Percentiles rank a stretch among this genome's conserved stretches.
Evolutionary conservation across 2,329 filamentous ascomycete genomes (phyloP).

Genomic region (Bipolaris gigantea): DNA sequence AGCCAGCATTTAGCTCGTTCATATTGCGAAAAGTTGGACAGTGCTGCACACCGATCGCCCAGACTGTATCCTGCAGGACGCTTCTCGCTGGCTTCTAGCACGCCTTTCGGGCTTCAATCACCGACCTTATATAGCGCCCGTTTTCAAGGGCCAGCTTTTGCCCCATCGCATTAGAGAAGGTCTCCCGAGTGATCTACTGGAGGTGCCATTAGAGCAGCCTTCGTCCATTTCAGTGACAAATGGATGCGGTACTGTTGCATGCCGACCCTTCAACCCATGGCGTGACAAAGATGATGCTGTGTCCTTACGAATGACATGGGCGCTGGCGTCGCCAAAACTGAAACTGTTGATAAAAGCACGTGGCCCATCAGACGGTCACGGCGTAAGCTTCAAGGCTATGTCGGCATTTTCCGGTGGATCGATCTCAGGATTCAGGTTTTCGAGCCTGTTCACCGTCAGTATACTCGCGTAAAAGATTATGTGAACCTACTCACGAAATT

Average conservation of each 20-base stretch:
- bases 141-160: not conserved
- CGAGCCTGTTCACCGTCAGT: conserved; percentile 1
- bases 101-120: not conserved
- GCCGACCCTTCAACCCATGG: conserved; percentile 1
- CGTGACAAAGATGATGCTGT: conserved; percentile 5
- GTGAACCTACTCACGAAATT: conserved; percentile 23
- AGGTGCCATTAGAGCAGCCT: not conserved
- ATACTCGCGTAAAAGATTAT: conserved; percentile 7
- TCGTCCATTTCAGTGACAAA: conserved; percentile 7
- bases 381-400: conserved; percentile 8
- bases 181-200: conserved; percentile 1
- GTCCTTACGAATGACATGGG: conserved; percentile 27
- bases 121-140: conserved; percentile 1
- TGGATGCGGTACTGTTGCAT: conserved; percentile 21
- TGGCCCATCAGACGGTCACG: conserved; percentile 27
- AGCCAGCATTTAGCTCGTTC: conserved; percentile 16
- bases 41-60: conserved; percentile 9
- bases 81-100: conserved; percentile 9
- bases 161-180: conserved; percentile 6
- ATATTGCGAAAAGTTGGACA: conserved; percentile 15
- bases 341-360: conserved; percentile 53
- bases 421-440: conserved; percentile 9
- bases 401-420: conserved; percentile 3
- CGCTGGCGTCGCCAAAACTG: conserved; percentile 49
- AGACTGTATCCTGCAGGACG: conserved; percentile 10